Base-by-base conservation (phyloP, 192 early-diverging fungal genomes). In the Linnemannia hyalina region DNA sequence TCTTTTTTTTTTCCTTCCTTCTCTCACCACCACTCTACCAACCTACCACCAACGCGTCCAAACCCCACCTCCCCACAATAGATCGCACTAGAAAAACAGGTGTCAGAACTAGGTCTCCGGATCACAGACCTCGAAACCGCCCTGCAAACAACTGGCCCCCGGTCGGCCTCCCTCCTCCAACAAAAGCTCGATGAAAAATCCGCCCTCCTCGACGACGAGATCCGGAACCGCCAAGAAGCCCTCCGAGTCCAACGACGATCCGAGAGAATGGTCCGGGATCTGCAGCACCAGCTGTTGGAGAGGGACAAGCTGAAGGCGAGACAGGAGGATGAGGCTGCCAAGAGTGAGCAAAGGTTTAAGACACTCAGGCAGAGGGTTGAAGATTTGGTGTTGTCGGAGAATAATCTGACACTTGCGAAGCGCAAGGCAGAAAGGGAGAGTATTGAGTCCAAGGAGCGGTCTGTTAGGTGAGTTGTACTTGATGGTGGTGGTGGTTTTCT, bases 211-310 rank as follows among this genome's bases (percentile, higher is more conserved):
- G 93, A 95, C 26, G 72, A 71, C 20, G 94, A 95, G 78, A 91
- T 90, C 78, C 88, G 89, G 63, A 95, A 95, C 81, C 94, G 95
- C 77, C 85, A 89, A 68, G 93, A 95, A 81, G 82, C 92, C 1
- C 69, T 91, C 13, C 89, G 93, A 75, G 89, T 89, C 35, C 82
- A 90, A 29, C 91, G 95, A 36, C 93, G 94, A 57, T 88, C 81
- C n/a, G 97, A 98, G 80, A 91, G 97, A 74, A 90, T 93, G 74
- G 92, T 97, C 78, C 92, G 96, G 23, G 96, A 97, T 88, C 88
- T 97, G 73, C 96, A 97, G 88, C 96, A 95, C 89, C 96, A 97
- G 79, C 82, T 98, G 13, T 85, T 89, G 40, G 97, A 98, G 88
- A 89, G 91, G 74, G 96, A 98, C 41, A 96, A 96, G 88, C 80